Percentiles rank a stretch among this genome's conserved stretches.
These are phyloP conservation scores for Crithidia bombi DNA, from an alignment of 208 protist genomes.

Conservation along the genomic window DNA sequence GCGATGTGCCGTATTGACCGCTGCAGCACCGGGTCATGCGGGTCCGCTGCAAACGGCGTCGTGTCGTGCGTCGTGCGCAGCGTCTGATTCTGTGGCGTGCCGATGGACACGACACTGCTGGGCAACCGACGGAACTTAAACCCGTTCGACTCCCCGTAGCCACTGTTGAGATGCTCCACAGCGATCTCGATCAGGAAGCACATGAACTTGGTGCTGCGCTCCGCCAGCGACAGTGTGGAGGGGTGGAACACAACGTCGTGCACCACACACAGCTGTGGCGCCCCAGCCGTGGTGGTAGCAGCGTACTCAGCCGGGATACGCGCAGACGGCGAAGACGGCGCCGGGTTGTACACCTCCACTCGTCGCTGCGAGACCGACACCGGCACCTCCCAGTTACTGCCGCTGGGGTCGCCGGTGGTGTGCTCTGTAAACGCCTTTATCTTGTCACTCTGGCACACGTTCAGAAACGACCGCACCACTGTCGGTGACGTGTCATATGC, in stretches of 20 bases:
- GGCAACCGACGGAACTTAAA: slow-evolving; percentile 76
- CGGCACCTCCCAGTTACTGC: slow-evolving; percentile 90
- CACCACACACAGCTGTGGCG: slow-evolving; percentile 50
- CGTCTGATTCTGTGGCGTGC: slow-evolving; percentile 85
- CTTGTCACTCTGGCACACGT: slow-evolving; percentile 86
- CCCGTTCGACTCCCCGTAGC: slow-evolving; percentile 79
- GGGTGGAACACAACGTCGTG: slow-evolving; percentile 92
- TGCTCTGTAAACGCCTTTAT: slow-evolving; percentile 80
- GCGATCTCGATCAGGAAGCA: slow-evolving; percentile 93
- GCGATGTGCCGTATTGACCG: slow-evolving; percentile 51
- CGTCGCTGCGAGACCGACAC: slow-evolving; percentile 81
- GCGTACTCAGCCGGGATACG: slow-evolving; percentile 23
- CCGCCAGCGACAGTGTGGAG: slow-evolving; percentile 64
- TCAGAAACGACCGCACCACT: slow-evolving; percentile 55
- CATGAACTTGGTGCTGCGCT: slow-evolving; percentile 80
- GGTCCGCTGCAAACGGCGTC: slow-evolving; percentile 58
- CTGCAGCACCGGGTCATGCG: slow-evolving; percentile 51
- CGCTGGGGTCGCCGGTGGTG: slow-evolving; percentile 53
- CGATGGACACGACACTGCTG: slow-evolving; percentile 56
- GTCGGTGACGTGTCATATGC: slow-evolving; percentile 1
- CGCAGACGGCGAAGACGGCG: slow-evolving; percentile 3
- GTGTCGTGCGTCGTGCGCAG: slow-evolving; percentile 45
- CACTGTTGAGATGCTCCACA: slow-evolving; percentile 91
- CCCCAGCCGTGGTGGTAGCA: neutral
- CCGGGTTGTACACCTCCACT: slow-evolving; percentile 56